Conservation (phyloP, 2,329 filamentous ascomycete species). For the Penicillium brevicompactum region DNA sequence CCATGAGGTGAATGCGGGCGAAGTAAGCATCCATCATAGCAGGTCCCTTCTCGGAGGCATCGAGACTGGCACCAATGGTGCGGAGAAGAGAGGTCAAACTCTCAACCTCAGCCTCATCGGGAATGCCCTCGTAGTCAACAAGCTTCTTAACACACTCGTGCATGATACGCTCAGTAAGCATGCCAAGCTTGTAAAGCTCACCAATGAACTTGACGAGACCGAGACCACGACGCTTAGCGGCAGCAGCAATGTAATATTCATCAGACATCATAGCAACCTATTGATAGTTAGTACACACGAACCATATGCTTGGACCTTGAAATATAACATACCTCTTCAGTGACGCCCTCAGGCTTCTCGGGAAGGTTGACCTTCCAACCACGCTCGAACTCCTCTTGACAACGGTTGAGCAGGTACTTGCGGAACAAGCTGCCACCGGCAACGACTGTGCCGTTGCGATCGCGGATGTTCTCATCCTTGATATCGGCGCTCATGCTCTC, state of each 20-base stretch:
- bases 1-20: conserved; percentile 78
- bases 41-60: conserved; percentile 78
- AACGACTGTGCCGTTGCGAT: conserved; percentile 85
- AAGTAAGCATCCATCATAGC: conserved; percentile 95
- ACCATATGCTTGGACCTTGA: background rate
- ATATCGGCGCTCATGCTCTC: conserved; percentile 94
- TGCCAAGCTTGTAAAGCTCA: conserved; percentile 96
- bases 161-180: conserved; percentile 99
- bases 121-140: conserved; percentile 89
- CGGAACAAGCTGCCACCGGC: conserved; percentile 93
- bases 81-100: conserved; percentile 89
- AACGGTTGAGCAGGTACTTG: conserved; percentile 97
- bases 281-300: background rate
- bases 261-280: conserved; percentile 79
- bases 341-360: conserved; percentile 70
- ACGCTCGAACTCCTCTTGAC: conserved; percentile 97
- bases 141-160: conserved; percentile 98
- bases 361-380: conserved; percentile 93
- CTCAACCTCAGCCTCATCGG: conserved; percentile 95
- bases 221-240: conserved; percentile 93
- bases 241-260: conserved; percentile 92
- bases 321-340: conserved; percentile 56
- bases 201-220: conserved; percentile 99
- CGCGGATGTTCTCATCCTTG: conserved; percentile 89
- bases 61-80: conserved; percentile 87